These are phyloP conservation scores for Ceratopteris richardii DNA, from an alignment of 75 land plant genomes.

Conservation along the genomic window DNA sequence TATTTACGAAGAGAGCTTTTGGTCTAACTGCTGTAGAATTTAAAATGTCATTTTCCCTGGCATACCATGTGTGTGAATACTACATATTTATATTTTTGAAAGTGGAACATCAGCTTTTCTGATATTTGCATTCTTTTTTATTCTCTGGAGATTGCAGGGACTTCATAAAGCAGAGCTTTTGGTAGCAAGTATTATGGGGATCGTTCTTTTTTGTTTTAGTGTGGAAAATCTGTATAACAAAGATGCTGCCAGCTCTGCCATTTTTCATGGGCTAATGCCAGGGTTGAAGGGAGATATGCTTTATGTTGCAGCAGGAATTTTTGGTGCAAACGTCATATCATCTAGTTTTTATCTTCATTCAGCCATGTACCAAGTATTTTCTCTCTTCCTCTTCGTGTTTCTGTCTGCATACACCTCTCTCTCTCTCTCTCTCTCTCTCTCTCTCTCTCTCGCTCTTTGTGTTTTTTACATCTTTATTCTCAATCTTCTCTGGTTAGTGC, in stretches of 20 bases:
- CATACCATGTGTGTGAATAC: too few species aligned
- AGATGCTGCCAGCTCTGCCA: conserved; percentile 32
- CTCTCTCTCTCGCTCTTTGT: not conserved
- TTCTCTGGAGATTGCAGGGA: conserved; percentile 31
- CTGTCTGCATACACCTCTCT: not conserved
- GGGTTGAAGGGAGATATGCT: conserved; percentile 59
- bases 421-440: not conserved
- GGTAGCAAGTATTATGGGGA: conserved; percentile 33
- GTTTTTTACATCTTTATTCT: not conserved
- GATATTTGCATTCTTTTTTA: too few species aligned
- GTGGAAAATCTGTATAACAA: conserved; percentile 49
- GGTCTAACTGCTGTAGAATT: too few species aligned
- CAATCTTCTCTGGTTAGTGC: too few species aligned
- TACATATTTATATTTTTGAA: too few species aligned
- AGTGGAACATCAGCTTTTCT: too few species aligned
- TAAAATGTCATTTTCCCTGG: too few species aligned
- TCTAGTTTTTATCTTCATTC: conserved; percentile 89
- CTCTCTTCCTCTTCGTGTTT: not conserved
- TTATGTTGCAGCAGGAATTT: conserved; percentile 58
- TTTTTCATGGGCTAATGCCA: conserved; percentile 49
- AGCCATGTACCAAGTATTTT: conserved; percentile 58
- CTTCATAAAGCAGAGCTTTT: conserved; percentile 32
- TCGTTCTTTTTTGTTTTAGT: conserved; percentile 42
- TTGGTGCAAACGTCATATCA: conserved; percentile 83
- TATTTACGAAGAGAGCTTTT: too few species aligned